Percentiles rank a stretch among this genome's conserved stretches.
These are phyloP conservation scores for Hymenoscyphus salicellus DNA, from an alignment of 2,329 filamentous ascomycete species.

Conservation along the genomic window DNA sequence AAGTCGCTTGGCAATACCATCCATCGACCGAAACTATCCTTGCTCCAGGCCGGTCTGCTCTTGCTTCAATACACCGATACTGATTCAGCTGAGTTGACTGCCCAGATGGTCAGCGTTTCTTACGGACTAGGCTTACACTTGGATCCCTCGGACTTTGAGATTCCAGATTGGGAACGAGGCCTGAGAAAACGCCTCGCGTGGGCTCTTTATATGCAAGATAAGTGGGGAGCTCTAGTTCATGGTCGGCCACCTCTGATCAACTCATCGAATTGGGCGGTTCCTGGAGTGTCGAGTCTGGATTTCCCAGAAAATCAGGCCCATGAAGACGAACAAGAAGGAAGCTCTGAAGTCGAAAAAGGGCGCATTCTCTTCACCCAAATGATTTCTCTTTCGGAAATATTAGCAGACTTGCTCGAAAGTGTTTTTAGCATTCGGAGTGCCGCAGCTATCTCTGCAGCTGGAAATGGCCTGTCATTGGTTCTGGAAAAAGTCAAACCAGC, in stretches of 20 bases:
- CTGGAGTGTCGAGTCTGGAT: slow-evolving; percentile 43
- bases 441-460: slow-evolving; percentile 27
- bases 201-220: slow-evolving; percentile 65
- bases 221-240: slow-evolving; percentile 57
- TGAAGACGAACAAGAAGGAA: slow-evolving; percentile 36
- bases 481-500: slow-evolving; percentile 48
- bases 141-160: slow-evolving; percentile 60
- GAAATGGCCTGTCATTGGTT: slow-evolving; percentile 34
- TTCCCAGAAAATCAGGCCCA: slow-evolving; percentile 39
- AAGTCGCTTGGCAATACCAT: slow-evolving; percentile 48
- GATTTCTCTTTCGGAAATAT: slow-evolving; percentile 48
- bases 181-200: slow-evolving; percentile 60
- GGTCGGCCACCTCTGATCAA: slow-evolving; percentile 56
- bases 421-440: slow-evolving; percentile 43
- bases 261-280: slow-evolving; percentile 54
- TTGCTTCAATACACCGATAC: slow-evolving; percentile 45
- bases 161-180: slow-evolving; percentile 61
- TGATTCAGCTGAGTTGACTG: slow-evolving; percentile 36
- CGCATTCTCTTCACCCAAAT: slow-evolving; percentile 50
- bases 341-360: slow-evolving; percentile 45
- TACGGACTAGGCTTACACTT: slow-evolving; percentile 59
- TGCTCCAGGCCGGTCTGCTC: slow-evolving; percentile 53
- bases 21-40: slow-evolving; percentile 53
- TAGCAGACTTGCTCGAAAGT: slow-evolving; percentile 49
- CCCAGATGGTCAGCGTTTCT: slow-evolving; percentile 51